Percentiles rank a stretch among this genome's conserved stretches.
Evolutionary conservation across 768 basidiomycete species (phyloP).

Genomic region (Holtermannia corniformis): DNA sequence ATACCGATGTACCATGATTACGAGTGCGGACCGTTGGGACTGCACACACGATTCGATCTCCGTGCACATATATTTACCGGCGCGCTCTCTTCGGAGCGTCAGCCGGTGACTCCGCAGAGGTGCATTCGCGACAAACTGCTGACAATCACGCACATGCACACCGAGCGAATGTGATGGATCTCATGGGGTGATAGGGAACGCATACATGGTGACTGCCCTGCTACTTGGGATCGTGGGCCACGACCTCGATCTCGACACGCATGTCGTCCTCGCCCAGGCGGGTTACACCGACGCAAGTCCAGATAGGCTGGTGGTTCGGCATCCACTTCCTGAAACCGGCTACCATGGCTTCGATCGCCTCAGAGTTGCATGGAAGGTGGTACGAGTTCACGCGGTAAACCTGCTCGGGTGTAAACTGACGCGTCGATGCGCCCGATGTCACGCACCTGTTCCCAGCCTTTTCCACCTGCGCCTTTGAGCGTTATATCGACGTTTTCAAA

Average conservation of each 20-base stretch:
- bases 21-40: too few relatives aligned
- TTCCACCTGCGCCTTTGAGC: constrained; percentile 12
- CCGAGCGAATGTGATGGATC: too few relatives aligned
- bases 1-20: too few relatives aligned
- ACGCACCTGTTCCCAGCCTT: constrained; percentile 17
- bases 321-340: constrained; percentile 7
- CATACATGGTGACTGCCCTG: too few relatives aligned
- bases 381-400: constrained; percentile 14
- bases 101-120: too few relatives aligned
- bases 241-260: constrained; percentile 19
- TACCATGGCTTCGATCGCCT: constrained; percentile 4
- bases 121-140: too few relatives aligned
- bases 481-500: constrained; percentile 17
- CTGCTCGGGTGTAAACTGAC: constrained; percentile 1
- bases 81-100: too few relatives aligned
- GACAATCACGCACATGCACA: too few relatives aligned
- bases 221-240: constrained; percentile 3
- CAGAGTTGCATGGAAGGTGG: constrained; percentile 5
- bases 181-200: too few relatives aligned
- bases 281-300: constrained; percentile 13
- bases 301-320: constrained; percentile 16
- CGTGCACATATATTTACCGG: too few relatives aligned
- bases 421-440: background rate
- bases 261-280: constrained; percentile 12
- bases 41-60: too few relatives aligned